Conservation (phyloP, 1,284 basidiomycete genomes). For the Ceratobasidium sp. region DNA sequence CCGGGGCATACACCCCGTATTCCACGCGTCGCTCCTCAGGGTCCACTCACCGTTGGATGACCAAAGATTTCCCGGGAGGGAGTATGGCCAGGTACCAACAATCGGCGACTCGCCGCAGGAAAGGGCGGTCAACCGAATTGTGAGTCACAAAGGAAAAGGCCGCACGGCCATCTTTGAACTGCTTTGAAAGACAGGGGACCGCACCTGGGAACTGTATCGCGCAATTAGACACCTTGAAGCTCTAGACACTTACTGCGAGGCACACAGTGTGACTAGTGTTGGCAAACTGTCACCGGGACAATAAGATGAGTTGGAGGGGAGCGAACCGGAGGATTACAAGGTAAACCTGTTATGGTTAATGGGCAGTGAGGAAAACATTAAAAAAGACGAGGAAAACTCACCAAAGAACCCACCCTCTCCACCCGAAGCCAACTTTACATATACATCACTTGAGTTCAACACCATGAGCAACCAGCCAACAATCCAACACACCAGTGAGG, state of each 20-base stretch:
- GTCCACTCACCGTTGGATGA: constrained; percentile 43
- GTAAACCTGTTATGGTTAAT: not conserved
- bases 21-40: constrained; percentile 51
- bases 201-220: constrained; percentile 18
- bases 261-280: not conserved
- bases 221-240: constrained; percentile 11
- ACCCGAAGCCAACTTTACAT: not conserved
- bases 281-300: not conserved
- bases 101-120: constrained; percentile 51
- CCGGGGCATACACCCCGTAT: constrained; percentile 22
- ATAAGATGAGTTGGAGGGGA: not conserved
- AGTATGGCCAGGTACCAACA: not conserved
- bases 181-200: constrained; percentile 13
- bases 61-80: constrained; percentile 26
- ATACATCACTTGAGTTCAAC: not conserved
- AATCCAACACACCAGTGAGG: not conserved
- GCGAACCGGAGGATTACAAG: not conserved
- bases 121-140: constrained; percentile 57
- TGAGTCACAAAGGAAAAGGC: constrained; percentile 54
- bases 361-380: not conserved
- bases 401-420: not conserved
- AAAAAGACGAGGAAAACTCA: constrained; percentile 1
- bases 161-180: constrained; percentile 4
- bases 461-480: not conserved
- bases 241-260: constrained; percentile 5